Percentiles rank a stretch among this genome's conserved stretches.
These are phyloP conservation scores for Collybiopsis confluens DNA, from an alignment of 768 basidiomycete species.

Conservation along the genomic window DNA sequence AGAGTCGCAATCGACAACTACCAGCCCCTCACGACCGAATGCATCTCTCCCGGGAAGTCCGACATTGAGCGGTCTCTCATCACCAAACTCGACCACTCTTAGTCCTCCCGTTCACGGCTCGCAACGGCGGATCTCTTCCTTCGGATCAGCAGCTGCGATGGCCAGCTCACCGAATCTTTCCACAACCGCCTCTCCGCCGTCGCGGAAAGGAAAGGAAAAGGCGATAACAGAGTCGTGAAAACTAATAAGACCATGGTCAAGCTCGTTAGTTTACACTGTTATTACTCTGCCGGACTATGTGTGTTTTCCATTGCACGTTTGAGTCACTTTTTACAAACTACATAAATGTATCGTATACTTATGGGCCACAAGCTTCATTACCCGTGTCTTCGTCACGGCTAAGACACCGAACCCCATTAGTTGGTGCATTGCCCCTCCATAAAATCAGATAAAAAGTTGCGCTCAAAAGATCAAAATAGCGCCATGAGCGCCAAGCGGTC, in stretches of 20 bases:
- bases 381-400: background rate
- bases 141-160: slow-evolving; percentile 29
- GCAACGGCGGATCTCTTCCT: slow-evolving; percentile 34
- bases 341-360: background rate
- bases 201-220: slow-evolving; percentile 45
- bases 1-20: slow-evolving; percentile 21
- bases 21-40: slow-evolving; percentile 26
- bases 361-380: too few relatives aligned
- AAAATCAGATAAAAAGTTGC: too few relatives aligned
- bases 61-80: slow-evolving; percentile 17
- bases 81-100: slow-evolving; percentile 18
- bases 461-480: too few relatives aligned
- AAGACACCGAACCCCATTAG: too few relatives aligned
- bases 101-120: slow-evolving; percentile 21
- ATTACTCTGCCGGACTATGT: background rate
- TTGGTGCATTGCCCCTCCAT: too few relatives aligned
- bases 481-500: too few relatives aligned
- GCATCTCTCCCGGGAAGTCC: slow-evolving; percentile 36
- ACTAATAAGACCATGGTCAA: background rate
- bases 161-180: slow-evolving; percentile 37
- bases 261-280: background rate
- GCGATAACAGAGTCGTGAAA: slow-evolving; percentile 11
- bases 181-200: slow-evolving; percentile 28
- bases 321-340: background rate
- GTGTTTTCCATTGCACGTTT: background rate